Evolutionary conservation across 805 yeast genomes (phyloP).

Genomic region (Candida succiphila): DNA sequence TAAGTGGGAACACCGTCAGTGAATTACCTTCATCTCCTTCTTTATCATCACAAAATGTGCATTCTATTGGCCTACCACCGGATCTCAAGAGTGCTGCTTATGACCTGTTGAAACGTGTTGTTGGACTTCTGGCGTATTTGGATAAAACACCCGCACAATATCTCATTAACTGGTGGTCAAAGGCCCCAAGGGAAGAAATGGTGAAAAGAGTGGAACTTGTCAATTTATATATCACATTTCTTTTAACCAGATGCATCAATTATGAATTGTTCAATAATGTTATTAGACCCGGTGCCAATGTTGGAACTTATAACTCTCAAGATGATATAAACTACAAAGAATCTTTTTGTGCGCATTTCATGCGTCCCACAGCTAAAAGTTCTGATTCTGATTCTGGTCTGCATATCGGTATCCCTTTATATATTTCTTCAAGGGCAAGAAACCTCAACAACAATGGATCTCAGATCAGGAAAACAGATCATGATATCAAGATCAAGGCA

Average conservation of each 20-base stretch:
- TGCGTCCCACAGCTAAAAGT: slow-evolving; percentile 15
- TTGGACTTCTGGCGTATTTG: slow-evolving; percentile 56
- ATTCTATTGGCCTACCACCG: too few relatives aligned
- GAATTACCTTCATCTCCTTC: not conserved
- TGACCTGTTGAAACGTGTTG: slow-evolving; percentile 55
- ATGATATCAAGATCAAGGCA: slow-evolving; percentile 30
- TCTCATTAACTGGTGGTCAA: slow-evolving; percentile 45
- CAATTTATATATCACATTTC: slow-evolving; percentile 73
- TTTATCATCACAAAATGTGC: slow-evolving; percentile 3
- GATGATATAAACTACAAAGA: slow-evolving; percentile 23
- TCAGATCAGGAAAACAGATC: slow-evolving; percentile 8
- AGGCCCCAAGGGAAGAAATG: slow-evolving; percentile 33
- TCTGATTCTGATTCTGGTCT: slow-evolving; percentile 14
- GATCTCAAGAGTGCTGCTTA: slow-evolving; percentile 51
- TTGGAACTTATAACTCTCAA: slow-evolving; percentile 6
- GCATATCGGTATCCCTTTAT: slow-evolving; percentile 15
- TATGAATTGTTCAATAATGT: slow-evolving; percentile 16
- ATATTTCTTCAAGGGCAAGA: slow-evolving; percentile 11
- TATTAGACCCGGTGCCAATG: slow-evolving; percentile 10
- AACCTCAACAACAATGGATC: slow-evolving; percentile 1
- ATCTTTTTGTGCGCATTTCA: slow-evolving; percentile 12
- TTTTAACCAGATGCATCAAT: slow-evolving; percentile 45
- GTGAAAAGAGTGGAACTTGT: slow-evolving; percentile 49
- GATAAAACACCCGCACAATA: slow-evolving; percentile 29
- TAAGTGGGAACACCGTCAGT: slow-evolving; percentile 16